A percentile compares a stretch with the other conserved stretches of the same genome.
phyloP scores from a whole-genome alignment of 768 basidiomycete species.

The Cyclocybe cylindracea region DNA sequence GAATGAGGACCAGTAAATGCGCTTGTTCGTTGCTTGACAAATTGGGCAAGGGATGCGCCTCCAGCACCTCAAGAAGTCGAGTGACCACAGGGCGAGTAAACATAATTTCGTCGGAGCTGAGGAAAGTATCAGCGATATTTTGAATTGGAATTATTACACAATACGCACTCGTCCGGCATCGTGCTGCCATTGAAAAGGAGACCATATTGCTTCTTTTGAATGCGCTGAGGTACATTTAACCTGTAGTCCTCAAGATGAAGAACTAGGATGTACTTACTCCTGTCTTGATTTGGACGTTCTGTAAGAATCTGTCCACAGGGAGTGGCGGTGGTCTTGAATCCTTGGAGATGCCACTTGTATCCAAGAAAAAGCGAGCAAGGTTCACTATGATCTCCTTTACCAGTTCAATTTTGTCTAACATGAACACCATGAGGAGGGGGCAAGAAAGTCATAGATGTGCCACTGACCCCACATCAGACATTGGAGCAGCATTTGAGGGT shows the following conservation, averaged over 20 bases:
- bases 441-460: not conserved
- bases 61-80: constrained; percentile 63
- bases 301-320: constrained; percentile 58
- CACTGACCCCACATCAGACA: constrained; percentile 87
- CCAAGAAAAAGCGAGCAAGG: constrained; percentile 47
- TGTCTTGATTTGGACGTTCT: constrained; percentile 27
- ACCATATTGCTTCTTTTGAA: constrained; percentile 43
- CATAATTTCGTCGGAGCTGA: constrained; percentile 50
- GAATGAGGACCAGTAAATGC: constrained; percentile 80
- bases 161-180: constrained; percentile 10
- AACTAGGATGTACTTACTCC: constrained; percentile 7
- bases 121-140: not conserved
- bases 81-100: constrained; percentile 66
- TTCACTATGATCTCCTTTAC: constrained; percentile 82
- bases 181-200: constrained; percentile 53
- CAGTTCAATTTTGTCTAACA: constrained; percentile 75
- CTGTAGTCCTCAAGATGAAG: not conserved
- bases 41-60: constrained; percentile 64
- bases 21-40: constrained; percentile 81
- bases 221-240: constrained; percentile 4
- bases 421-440: constrained; percentile 1
- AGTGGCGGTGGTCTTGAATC: constrained; percentile 46
- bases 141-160: not conserved
- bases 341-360: constrained; percentile 13
- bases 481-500: constrained; percentile 91